Percentiles rank a stretch among this genome's conserved stretches.
Evolutionary conservation across 2,329 filamentous ascomycete genomes (phyloP).

Genomic region (Botrytis medusae): DNA sequence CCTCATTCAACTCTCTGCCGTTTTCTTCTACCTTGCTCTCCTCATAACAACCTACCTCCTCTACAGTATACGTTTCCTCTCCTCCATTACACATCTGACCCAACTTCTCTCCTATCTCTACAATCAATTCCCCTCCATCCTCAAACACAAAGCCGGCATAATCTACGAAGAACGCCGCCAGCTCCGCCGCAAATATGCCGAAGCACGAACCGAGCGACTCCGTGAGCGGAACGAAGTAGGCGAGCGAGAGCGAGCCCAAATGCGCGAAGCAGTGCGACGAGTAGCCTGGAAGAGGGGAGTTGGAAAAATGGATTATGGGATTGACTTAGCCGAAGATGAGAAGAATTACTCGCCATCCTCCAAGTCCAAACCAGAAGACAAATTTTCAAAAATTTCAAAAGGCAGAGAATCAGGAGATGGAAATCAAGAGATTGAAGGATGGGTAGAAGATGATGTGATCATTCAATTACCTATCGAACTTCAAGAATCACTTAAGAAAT

Average conservation of each 20-base stretch:
- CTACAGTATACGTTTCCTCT: neutral
- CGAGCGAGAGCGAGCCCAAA: constrained; percentile 4
- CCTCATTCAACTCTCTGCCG: neutral
- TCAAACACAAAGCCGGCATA: neutral
- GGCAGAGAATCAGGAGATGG: neutral
- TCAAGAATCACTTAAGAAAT: neutral
- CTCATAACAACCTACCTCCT: neutral
- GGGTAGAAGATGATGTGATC: constrained; percentile 18
- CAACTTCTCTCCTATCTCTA: neutral
- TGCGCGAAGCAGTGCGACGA: constrained; percentile 11
- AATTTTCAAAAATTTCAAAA: neutral
- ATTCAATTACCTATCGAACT: neutral
- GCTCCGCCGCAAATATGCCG: constrained; percentile 10
- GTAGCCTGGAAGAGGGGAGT: constrained; percentile 18
- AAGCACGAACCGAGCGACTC: neutral
- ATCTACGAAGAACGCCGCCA: neutral
- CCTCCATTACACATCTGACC: neutral
- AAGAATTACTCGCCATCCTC: neutral
- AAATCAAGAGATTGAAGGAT: neutral
- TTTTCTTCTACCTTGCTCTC: constrained; percentile 7
- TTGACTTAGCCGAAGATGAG: constrained; percentile 11
- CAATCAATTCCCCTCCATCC: neutral
- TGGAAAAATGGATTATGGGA: constrained; percentile 18
- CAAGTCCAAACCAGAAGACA: neutral
- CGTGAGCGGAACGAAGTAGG: neutral